A percentile compares a stretch with the other conserved stretches of the same genome.
Conservation (phyloP, 768 basidiomycete genomes). For the Mycena rosella region DNA sequence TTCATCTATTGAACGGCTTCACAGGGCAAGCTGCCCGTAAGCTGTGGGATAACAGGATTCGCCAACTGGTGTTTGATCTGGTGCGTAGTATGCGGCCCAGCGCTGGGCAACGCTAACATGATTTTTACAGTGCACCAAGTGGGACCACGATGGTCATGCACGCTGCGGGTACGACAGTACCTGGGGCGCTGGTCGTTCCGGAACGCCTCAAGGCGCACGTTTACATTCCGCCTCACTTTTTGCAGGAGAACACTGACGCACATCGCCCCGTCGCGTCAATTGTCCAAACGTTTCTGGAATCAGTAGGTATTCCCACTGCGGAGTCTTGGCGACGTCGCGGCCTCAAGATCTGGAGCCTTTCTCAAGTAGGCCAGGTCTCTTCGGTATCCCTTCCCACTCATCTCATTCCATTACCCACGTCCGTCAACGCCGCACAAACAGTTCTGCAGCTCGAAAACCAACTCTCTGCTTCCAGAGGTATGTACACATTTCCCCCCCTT, state of each 20-base stretch:
- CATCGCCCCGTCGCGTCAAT: background rate
- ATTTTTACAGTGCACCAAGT: background rate
- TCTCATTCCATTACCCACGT: too few species aligned
- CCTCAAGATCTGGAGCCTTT: too few species aligned
- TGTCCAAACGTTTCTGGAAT: background rate
- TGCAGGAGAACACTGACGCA: background rate
- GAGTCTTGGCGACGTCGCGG: too few species aligned
- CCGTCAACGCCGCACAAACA: too few species aligned
- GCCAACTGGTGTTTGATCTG: background rate
- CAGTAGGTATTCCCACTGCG: background rate
- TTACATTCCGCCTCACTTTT: background rate
- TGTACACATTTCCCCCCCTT: too few species aligned
- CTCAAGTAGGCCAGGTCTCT: too few species aligned
- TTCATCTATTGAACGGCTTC: background rate
- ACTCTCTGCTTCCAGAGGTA: too few species aligned
- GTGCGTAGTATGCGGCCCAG: background rate
- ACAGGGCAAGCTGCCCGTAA: background rate
- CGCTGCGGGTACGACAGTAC: background rate
- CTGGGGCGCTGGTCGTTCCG: background rate
- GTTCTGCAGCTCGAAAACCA: too few species aligned
- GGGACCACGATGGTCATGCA: conserved; percentile 5
- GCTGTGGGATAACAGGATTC: background rate
- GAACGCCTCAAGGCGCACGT: background rate
- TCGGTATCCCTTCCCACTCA: too few species aligned
- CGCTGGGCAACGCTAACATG: background rate